These are phyloP conservation scores for Lactarius tabidus DNA, from an alignment of 768 basidiomycete genomes.

Conservation along the genomic window DNA sequence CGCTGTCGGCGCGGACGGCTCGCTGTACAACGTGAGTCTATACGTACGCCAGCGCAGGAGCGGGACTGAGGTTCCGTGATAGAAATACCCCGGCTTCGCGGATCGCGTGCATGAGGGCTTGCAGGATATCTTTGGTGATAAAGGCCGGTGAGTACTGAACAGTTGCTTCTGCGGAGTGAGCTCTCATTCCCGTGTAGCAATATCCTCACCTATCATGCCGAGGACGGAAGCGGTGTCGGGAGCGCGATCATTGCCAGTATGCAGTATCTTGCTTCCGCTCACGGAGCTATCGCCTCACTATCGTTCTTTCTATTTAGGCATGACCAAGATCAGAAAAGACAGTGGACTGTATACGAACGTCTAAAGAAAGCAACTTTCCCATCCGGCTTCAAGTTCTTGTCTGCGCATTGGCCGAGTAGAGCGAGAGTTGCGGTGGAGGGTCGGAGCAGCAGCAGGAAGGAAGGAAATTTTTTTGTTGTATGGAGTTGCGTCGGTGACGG, in stretches of 20 bases:
- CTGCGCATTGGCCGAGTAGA: neutral
- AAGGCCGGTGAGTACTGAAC: slow-evolving; percentile 66
- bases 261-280: slow-evolving; percentile 25
- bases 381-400: neutral
- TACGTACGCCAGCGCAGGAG: neutral
- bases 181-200: slow-evolving; percentile 38
- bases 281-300: slow-evolving; percentile 2
- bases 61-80: neutral
- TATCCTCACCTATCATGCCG: slow-evolving; percentile 78
- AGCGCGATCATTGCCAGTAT: slow-evolving; percentile 90
- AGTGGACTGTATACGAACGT: slow-evolving; percentile 53
- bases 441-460: neutral
- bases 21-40: slow-evolving; percentile 75
- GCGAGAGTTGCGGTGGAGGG: neutral
- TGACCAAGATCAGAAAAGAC: slow-evolving; percentile 82
- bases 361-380: slow-evolving; percentile 30
- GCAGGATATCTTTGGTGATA: slow-evolving; percentile 93
- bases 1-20: slow-evolving; percentile 87
- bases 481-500: slow-evolving; percentile 1
- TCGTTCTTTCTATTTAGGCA: slow-evolving; percentile 47
- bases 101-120: slow-evolving; percentile 91
- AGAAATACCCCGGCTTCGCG: slow-evolving; percentile 98
- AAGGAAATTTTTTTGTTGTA: neutral
- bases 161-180: neutral
- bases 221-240: slow-evolving; percentile 92